Percentiles rank a stretch among this genome's conserved stretches.
These are phyloP conservation scores for Falciphora oryzae DNA, from an alignment of 2,329 filamentous ascomycete genomes.

Conservation along the genomic window DNA sequence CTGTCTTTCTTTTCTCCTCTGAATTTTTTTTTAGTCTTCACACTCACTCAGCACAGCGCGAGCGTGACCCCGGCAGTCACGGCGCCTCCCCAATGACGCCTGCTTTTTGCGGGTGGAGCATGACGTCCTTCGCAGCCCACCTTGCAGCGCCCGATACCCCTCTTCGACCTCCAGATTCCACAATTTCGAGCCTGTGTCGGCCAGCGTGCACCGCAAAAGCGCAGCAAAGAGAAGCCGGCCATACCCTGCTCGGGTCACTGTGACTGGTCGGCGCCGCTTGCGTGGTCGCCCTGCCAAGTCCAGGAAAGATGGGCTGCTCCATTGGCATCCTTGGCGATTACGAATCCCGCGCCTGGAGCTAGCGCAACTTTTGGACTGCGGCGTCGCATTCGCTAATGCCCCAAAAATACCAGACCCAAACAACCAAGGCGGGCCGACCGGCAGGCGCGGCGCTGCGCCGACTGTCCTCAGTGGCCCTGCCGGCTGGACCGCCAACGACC, in stretches of 20 bases:
- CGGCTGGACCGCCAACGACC: too few relatives aligned
- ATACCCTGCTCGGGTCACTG: not conserved
- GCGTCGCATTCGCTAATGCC: too few relatives aligned
- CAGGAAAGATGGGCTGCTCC: not conserved
- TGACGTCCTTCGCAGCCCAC: not conserved
- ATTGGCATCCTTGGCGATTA: constrained; percentile 1
- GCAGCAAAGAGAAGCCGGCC: too few relatives aligned
- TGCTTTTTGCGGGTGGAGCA: not conserved
- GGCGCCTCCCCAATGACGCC: not conserved
- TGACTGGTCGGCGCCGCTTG: not conserved
- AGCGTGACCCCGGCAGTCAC: not conserved
- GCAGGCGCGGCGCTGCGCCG: too few relatives aligned
- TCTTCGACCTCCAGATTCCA: not conserved
- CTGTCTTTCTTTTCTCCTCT: not conserved
- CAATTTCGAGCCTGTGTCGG: too few relatives aligned
- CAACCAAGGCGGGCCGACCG: too few relatives aligned
- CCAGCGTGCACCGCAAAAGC: too few relatives aligned
- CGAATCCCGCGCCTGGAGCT: constrained; percentile 1
- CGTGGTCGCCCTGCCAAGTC: not conserved
- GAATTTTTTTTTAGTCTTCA: not conserved
- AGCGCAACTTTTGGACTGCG: not conserved
- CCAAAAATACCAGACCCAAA: too few relatives aligned
- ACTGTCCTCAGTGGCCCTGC: too few relatives aligned
- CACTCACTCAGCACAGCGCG: not conserved
- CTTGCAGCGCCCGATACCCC: too few relatives aligned